Evolutionary conservation across 2,329 filamentous ascomycete genomes (phyloP).

Genomic region (Metarhizium sp.): DNA sequence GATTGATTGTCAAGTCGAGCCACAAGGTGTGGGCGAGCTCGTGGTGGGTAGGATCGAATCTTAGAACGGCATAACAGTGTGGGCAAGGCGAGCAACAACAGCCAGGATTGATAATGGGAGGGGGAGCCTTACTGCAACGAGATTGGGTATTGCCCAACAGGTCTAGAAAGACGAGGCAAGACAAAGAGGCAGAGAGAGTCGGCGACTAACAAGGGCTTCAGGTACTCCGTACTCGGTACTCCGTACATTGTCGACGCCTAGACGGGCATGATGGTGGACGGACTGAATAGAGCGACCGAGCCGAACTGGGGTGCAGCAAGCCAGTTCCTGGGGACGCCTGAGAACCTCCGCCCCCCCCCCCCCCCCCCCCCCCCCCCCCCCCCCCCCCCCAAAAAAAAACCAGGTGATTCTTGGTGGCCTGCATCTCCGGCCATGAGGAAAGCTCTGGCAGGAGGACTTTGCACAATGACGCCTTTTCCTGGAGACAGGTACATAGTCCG

Average conservation of each 20-base stretch:
- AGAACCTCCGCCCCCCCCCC: neutral
- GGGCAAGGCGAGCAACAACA: constrained; percentile 1
- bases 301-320: constrained; percentile 3
- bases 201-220: constrained; percentile 2
- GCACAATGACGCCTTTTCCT: neutral
- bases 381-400: too few species aligned
- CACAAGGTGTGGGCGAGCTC: constrained; percentile 4
- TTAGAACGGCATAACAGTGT: constrained; percentile 6
- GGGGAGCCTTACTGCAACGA: constrained; percentile 5
- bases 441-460: neutral
- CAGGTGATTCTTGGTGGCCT: neutral
- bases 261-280: neutral
- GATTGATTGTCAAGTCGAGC: constrained; percentile 1
- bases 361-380: too few species aligned
- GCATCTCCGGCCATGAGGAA: neutral
- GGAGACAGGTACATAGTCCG: too few species aligned
- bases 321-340: neutral
- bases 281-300: neutral
- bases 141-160: constrained; percentile 4
- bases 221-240: neutral
- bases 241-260: neutral
- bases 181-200: constrained; percentile 4
- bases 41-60: constrained; percentile 11
- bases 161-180: constrained; percentile 3
- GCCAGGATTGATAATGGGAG: constrained; percentile 2